Base-by-base conservation (phyloP, 2,329 filamentous ascomycete genomes). In the Neofusicoccum parvum region DNA sequence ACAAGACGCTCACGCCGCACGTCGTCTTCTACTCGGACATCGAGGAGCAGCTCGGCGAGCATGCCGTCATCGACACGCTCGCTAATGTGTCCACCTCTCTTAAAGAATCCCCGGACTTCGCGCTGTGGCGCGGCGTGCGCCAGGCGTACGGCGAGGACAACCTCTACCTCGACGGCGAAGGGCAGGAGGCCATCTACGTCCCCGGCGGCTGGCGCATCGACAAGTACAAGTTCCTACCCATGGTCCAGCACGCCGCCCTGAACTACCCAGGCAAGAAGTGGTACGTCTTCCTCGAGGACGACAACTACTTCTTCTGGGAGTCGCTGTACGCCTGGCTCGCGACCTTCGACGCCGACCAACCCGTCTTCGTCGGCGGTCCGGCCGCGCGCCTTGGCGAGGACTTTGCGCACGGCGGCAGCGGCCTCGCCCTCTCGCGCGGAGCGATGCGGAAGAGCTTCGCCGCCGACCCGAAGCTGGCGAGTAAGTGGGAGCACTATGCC, bases 1-100 rank as follows among this genome's bases (percentile, higher is more conserved):
- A 62, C 43, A 15, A 12, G 7, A 39, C 41, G 10, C 41, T 62
- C 23, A 48, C 41, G 63, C 82, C 82, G 56, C 76, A 87, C 72
- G 82, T 83, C 58, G 79, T 84, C 36, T 80, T 88, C 70, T 87
- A 86, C 75, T 88, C 86, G 45, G 86, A 88, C 72, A 83, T 82
- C 69, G 82, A 83, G 45, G 84, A 86, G 70, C 75, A 78, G 82
- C 65, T 78, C 79, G 45, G 83, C 81, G 65, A 78, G 81, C 67
- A 79, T 78, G 76, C 84, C 67, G 80, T 86, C 70, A 79, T 80
- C 58, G 76, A 78, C 66, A 72, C 72, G 59, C 78, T 87, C n/a
- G 78, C 78, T 51, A 79, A 81, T 65, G 76, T 86, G 54, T 72
- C 71, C 41, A 71, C 72, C 62, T 72, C 74, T 27, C 76, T 79